Conservation (phyloP, 2,329 filamentous ascomycete species). For the Monosporascus sp. region DNA sequence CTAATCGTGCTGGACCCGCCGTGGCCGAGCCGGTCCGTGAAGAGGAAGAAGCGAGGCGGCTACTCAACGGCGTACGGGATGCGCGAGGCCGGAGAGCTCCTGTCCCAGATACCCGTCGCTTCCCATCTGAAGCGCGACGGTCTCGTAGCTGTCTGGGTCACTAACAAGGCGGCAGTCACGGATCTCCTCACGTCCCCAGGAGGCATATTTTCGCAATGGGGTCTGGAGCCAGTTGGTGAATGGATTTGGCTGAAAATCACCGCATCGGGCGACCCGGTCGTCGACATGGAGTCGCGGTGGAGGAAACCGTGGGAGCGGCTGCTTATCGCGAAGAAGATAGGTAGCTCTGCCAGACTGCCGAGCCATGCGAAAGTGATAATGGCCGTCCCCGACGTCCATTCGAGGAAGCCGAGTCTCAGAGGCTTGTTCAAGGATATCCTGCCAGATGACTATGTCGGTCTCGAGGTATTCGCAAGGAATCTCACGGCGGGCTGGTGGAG, state of each 20-base stretch:
- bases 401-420: conserved; percentile 69
- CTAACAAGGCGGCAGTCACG: conserved; percentile 60
- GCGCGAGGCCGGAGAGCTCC: conserved; percentile 42
- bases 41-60: conserved; percentile 44
- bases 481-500: conserved; percentile 72
- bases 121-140: conserved; percentile 47
- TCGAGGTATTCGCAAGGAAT: conserved; percentile 76
- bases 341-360: conserved; percentile 22
- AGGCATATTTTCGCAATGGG: conserved; percentile 63
- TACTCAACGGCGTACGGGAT: conserved; percentile 43
- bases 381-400: conserved; percentile 71
- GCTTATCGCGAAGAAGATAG: conserved; percentile 50
- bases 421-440: conserved; percentile 53
- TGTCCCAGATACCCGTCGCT: conserved; percentile 52
- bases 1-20: conserved; percentile 71
- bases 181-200: conserved; percentile 47
- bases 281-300: conserved; percentile 54
- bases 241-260: conserved; percentile 81
- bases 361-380: conserved; percentile 55
- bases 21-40: conserved; percentile 74
- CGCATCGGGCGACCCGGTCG: conserved; percentile 56
- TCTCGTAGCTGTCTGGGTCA: conserved; percentile 70
- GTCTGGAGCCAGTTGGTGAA: conserved; percentile 59
- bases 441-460: conserved; percentile 43
- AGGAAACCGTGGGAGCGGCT: conserved; percentile 74